phyloP scores from a whole-genome alignment of 2,329 filamentous ascomycete genomes.

The Pestalotiopsis sp. region DNA sequence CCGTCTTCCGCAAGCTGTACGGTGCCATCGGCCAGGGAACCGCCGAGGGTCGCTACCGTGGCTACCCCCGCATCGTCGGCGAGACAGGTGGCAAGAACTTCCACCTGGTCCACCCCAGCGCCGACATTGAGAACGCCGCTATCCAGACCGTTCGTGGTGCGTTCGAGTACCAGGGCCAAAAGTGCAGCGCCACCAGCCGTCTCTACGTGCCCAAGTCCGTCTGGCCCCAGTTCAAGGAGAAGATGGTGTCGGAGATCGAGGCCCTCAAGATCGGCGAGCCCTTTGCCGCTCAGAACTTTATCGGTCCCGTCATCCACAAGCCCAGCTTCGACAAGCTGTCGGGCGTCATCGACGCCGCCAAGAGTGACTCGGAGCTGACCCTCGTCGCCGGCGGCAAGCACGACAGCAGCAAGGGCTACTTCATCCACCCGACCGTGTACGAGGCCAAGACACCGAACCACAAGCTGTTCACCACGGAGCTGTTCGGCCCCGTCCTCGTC shows the following conservation, averaged over 20 bases:
- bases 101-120: conserved; percentile 78
- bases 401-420: conserved; percentile 79
- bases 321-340: conserved; percentile 80
- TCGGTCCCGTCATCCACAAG: conserved; percentile 85
- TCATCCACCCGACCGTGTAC: conserved; percentile 83
- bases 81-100: conserved; percentile 96
- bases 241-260: conserved; percentile 68
- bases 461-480: conserved; percentile 74
- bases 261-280: conserved; percentile 73
- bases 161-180: conserved; percentile 91
- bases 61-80: conserved; percentile 87
- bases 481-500: conserved; percentile 79
- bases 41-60: conserved; percentile 77
- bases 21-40: conserved; percentile 83
- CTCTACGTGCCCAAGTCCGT: conserved; percentile 76
- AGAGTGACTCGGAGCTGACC: conserved; percentile 71
- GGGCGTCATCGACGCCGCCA: conserved; percentile 77
- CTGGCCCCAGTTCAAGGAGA: conserved; percentile 71
- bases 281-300: conserved; percentile 73
- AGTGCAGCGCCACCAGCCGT: conserved; percentile 84
- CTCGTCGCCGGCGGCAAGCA: conserved; percentile 77
- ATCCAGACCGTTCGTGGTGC: conserved; percentile 83
- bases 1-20: conserved; percentile 87
- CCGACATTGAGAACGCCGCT: conserved; percentile 77
- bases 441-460: conserved; percentile 73